A percentile compares a stretch with the other conserved stretches of the same genome.
Conservation (phyloP, 768 basidiomycete genomes). For the Tricholomella constricta region DNA sequence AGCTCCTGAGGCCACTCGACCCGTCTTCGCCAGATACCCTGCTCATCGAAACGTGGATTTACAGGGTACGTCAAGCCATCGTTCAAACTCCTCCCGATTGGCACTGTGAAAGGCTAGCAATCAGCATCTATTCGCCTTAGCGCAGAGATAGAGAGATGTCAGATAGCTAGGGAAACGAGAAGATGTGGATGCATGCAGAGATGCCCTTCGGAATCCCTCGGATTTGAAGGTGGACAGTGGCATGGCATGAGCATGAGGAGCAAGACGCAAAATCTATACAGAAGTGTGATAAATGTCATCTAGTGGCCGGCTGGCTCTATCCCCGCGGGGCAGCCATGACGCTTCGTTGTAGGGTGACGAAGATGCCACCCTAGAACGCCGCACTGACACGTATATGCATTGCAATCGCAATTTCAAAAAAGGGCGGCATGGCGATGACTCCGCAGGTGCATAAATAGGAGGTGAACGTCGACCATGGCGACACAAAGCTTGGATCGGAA, state of each 20-base stretch:
- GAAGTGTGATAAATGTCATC: not conserved
- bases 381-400: not conserved
- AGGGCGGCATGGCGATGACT: not conserved
- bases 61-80: slow-evolving; percentile 67
- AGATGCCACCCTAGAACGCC: not conserved
- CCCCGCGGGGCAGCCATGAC: slow-evolving; percentile 1
- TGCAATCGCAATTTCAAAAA: no score
- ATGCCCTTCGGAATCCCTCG: slow-evolving; percentile 15
- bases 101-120: slow-evolving; percentile 50
- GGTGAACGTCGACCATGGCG: not conserved
- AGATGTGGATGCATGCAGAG: not conserved
- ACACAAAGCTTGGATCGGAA: no score
- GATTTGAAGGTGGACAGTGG: slow-evolving; percentile 3
- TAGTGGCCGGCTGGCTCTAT: not conserved
- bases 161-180: slow-evolving; percentile 13
- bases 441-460: not conserved
- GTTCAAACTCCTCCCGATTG: slow-evolving; percentile 44
- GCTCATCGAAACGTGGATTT: slow-evolving; percentile 73
- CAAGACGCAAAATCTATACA: not conserved
- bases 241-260: not conserved
- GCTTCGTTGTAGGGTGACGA: not conserved
- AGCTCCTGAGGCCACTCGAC: slow-evolving; percentile 71
- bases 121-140: slow-evolving; percentile 1
- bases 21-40: slow-evolving; percentile 67
- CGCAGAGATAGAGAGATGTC: slow-evolving; percentile 2